A percentile compares a stretch with the other conserved stretches of the same genome.
Conservation (phyloP, 2,329 filamentous ascomycete species). For the Exophiala sp. region DNA sequence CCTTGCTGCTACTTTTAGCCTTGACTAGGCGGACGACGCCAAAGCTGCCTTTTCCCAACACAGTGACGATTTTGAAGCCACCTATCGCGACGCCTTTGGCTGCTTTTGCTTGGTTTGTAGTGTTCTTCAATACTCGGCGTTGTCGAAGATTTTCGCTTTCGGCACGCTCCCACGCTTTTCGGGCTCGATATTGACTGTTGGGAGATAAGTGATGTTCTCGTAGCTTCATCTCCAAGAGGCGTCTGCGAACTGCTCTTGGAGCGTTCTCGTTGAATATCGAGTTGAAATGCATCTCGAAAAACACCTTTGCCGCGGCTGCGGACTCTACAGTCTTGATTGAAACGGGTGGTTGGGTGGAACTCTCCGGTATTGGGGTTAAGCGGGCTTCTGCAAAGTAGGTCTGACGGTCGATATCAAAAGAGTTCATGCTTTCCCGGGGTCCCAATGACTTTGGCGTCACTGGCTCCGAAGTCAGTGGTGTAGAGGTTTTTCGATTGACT, state of each 20-base stretch:
- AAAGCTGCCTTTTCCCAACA: slow-evolving; percentile 90
- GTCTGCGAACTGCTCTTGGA: slow-evolving; percentile 56
- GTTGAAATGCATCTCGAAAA: slow-evolving; percentile 78
- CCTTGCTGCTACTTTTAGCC: slow-evolving; percentile 47
- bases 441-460: slow-evolving; percentile 15
- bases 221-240: slow-evolving; percentile 59
- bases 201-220: slow-evolving; percentile 28
- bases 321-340: slow-evolving; percentile 61
- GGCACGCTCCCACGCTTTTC: slow-evolving; percentile 55
- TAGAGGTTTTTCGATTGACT: slow-evolving; percentile 9
- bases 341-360: background rate
- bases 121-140: slow-evolving; percentile 61
- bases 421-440: slow-evolving; percentile 11
- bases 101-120: slow-evolving; percentile 42
- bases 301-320: slow-evolving; percentile 74
- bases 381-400: slow-evolving; percentile 3
- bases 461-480: slow-evolving; percentile 22
- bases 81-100: slow-evolving; percentile 50
- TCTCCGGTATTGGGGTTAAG: slow-evolving; percentile 24
- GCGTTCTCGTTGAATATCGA: slow-evolving; percentile 54
- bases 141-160: slow-evolving; percentile 74
- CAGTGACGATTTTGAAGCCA: slow-evolving; percentile 73
- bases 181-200: slow-evolving; percentile 33
- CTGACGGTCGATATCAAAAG: slow-evolving; percentile 14
- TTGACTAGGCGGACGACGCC: slow-evolving; percentile 82